Conservation (phyloP, 2,329 filamentous ascomycete species). For the Beauveria scarabaeidicola region DNA sequence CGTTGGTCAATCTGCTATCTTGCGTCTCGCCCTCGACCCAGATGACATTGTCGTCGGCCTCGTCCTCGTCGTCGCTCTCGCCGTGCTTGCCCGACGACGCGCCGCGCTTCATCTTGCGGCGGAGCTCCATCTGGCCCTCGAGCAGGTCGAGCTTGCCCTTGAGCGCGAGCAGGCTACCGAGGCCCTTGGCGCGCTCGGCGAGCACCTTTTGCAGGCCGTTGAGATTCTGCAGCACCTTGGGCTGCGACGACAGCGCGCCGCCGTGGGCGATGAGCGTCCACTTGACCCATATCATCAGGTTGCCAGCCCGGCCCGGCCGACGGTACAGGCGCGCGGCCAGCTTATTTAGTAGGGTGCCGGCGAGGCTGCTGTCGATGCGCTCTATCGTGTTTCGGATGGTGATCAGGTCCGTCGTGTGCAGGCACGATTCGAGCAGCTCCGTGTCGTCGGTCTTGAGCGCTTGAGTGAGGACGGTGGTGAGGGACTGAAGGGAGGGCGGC, state of each 20-base stretch:
- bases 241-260: constrained; percentile 78
- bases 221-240: constrained; percentile 72
- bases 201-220: constrained; percentile 76
- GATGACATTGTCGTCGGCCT: constrained; percentile 62
- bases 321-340: constrained; percentile 81
- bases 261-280: constrained; percentile 91
- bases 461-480: constrained; percentile 88
- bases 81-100: constrained; percentile 30
- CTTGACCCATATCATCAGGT: constrained; percentile 90
- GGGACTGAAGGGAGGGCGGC: constrained; percentile 65
- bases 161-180: constrained; percentile 74
- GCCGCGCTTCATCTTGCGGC: constrained; percentile 56
- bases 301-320: constrained; percentile 79
- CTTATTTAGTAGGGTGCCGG: constrained; percentile 69
- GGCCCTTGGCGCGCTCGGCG: constrained; percentile 72
- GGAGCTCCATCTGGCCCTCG: constrained; percentile 76
- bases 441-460: constrained; percentile 87
- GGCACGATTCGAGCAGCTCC: constrained; percentile 82
- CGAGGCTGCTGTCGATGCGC: constrained; percentile 76
- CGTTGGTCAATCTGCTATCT: constrained; percentile 31
- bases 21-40: constrained; percentile 80
- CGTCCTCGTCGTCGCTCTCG: constrained; percentile 44
- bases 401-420: constrained; percentile 66
- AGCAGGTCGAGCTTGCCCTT: constrained; percentile 96
- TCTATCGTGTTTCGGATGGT: constrained; percentile 86